Conservation (phyloP, 805 yeast species). For the Nadsonia fulvescens region DNA sequence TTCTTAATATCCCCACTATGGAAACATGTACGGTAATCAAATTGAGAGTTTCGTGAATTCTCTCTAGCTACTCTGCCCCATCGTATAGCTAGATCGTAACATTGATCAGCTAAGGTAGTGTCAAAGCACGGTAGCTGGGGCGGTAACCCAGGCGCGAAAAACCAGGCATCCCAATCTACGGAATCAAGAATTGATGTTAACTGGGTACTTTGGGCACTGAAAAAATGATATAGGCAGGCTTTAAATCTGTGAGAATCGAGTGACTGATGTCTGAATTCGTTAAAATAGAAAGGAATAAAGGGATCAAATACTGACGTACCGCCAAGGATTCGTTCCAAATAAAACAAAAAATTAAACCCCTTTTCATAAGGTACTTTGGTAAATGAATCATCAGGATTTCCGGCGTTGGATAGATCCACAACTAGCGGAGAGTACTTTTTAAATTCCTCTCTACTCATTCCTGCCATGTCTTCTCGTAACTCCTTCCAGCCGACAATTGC, state of each 20-base stretch:
- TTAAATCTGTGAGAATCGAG: constrained; percentile 69
- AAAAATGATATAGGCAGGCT: constrained; percentile 56
- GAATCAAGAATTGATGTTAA: constrained; percentile 25
- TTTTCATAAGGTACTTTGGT: constrained; percentile 82
- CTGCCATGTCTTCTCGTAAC: constrained; percentile 38
- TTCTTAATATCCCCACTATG: constrained; percentile 29
- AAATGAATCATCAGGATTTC: constrained; percentile 82
- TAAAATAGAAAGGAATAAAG: constrained; percentile 63
- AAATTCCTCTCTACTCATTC: constrained; percentile 6
- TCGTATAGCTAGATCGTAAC: constrained; percentile 41
- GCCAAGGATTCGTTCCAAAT: constrained; percentile 52
- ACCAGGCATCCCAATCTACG: constrained; percentile 78
- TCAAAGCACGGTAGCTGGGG: constrained; percentile 73
- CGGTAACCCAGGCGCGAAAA: constrained; percentile 71
- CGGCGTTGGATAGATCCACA: constrained; percentile 36
- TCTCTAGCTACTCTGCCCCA: constrained; percentile 35
- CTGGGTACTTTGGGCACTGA: constrained; percentile 14
- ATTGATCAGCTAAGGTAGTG: constrained; percentile 58
- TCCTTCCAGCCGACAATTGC: constrained; percentile 85
- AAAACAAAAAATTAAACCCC: constrained; percentile 64
- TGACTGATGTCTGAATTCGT: constrained; percentile 46
- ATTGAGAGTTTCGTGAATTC: constrained; percentile 16
- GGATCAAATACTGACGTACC: constrained; percentile 53
- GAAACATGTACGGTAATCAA: constrained; percentile 26
- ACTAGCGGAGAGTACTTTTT: constrained; percentile 41